Evolutionary conservation across 2,329 filamentous ascomycete genomes (phyloP).

Genomic region (Raffaelea albimanens): DNA sequence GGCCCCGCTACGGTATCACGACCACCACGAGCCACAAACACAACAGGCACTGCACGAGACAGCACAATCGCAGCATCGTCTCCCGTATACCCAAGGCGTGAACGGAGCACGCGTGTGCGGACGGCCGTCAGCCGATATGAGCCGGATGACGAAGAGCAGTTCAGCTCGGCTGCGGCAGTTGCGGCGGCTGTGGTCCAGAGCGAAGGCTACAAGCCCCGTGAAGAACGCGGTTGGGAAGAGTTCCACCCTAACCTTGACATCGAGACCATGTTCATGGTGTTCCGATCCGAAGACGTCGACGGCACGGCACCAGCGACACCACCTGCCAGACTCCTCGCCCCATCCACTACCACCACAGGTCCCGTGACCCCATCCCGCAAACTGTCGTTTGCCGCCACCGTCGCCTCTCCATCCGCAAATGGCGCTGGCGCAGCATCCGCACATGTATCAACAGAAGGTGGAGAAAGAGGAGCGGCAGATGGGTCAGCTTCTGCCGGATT

Average conservation of each 20-base stretch:
- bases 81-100: constrained; percentile 41
- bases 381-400: background rate
- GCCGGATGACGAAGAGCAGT: constrained; percentile 53
- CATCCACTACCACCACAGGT: too few species aligned
- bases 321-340: constrained; percentile 9
- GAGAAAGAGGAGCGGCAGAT: background rate
- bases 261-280: constrained; percentile 67
- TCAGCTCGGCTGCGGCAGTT: constrained; percentile 79
- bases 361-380: too few species aligned
- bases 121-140: constrained; percentile 40
- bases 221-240: constrained; percentile 95
- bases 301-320: constrained; percentile 41
- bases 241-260: constrained; percentile 95
- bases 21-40: background rate
- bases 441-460: background rate
- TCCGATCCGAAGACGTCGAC: constrained; percentile 77
- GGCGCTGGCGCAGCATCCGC: background rate
- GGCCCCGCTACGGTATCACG: constrained; percentile 23
- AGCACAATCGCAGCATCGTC: constrained; percentile 35
- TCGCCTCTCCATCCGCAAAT: background rate
- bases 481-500: background rate
- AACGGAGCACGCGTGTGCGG: constrained; percentile 47
- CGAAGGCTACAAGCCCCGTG: constrained; percentile 93
- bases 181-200: constrained; percentile 81
- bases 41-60: too few species aligned